These are phyloP conservation scores for Fusarium tricinctum DNA, from an alignment of 2,329 filamentous ascomycete genomes.

Conservation along the genomic window DNA sequence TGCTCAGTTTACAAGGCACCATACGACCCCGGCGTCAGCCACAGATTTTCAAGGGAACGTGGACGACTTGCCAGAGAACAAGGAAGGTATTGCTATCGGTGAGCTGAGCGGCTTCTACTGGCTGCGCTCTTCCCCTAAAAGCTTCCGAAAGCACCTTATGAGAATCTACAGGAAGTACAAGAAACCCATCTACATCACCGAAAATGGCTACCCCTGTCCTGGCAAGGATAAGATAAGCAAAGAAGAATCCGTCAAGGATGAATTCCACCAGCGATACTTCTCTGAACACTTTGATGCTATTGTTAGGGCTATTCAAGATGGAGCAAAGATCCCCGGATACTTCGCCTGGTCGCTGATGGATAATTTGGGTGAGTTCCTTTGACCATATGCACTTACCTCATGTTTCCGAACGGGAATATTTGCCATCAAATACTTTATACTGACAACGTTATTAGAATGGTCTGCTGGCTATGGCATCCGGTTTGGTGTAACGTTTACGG, in stretches of 20 bases:
- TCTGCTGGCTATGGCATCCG: not conserved
- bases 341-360: conserved; percentile 39
- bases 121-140: conserved; percentile 17
- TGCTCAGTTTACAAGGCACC: conserved; percentile 23
- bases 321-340: conserved; percentile 20
- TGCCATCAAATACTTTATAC: not conserved
- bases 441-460: not conserved
- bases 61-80: conserved; percentile 27
- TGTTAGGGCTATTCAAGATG: conserved; percentile 31
- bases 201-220: conserved; percentile 36
- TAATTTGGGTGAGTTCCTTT: conserved; percentile 30
- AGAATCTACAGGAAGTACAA: conserved; percentile 26
- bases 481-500: not conserved
- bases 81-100: conserved; percentile 12
- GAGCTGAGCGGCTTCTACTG: conserved; percentile 16
- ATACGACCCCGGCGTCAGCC: not conserved
- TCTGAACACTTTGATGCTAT: conserved; percentile 56
- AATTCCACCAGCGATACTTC: conserved; percentile 56
- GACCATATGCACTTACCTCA: too few species aligned
- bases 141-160: conserved; percentile 29
- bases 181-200: conserved; percentile 31
- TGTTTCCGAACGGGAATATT: not conserved
- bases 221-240: conserved; percentile 34
- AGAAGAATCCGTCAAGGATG: conserved; percentile 55
- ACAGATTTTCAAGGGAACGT: conserved; percentile 29